Base-by-base conservation (phyloP, 164 flowering plant species). In the Stephania yunnanensis region DNA sequence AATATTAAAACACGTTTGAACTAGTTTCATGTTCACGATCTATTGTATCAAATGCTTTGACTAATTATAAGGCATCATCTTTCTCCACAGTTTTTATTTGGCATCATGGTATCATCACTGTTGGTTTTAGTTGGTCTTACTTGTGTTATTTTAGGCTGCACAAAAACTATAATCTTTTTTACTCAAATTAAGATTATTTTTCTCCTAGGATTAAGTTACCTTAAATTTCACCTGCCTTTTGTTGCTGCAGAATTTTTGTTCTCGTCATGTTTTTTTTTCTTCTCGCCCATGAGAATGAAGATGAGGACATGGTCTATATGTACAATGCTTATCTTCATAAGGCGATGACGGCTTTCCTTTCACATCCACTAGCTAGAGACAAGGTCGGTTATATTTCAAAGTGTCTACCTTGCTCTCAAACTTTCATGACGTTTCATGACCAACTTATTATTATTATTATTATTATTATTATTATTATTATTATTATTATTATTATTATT, bases 241-340 rank as follows among this genome's bases (percentile, higher is more conserved):
- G 42, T 36, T 36, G 42, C 42, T 4, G 42, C 42, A 36, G 42
- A 36, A 36, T 36, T 1, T 44, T 69, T 69, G 12, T 3, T 69
- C 15, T 69, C 19, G 36, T 69, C 44, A 19, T 69, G 15, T 36
- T 22, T 20, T 70, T 44, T 42, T 22, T 15, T 79, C 15, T 61
- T 70, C 48, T 76, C 42, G n/a, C 48, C 77, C 19, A 11, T 58
- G 76, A 95, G 99, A 94, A 93, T 80, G 98, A 94, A 76, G 98
- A 96, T 74, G 98, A 94, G 83, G 99, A 96, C 85, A 92, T 96
- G 91, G 78, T 88, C 79, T 96, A 90, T 76, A 88, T 96, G 88
- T 94, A 94, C 76, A 90, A 87, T 84, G 98, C 94, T 48, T 96
- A 96, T 82, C 81, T 94, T 71, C 99, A 96, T 82, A 96, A 96